phyloP scores from a whole-genome alignment of 345 rosid genomes.

The Ailanthus altissimus region DNA sequence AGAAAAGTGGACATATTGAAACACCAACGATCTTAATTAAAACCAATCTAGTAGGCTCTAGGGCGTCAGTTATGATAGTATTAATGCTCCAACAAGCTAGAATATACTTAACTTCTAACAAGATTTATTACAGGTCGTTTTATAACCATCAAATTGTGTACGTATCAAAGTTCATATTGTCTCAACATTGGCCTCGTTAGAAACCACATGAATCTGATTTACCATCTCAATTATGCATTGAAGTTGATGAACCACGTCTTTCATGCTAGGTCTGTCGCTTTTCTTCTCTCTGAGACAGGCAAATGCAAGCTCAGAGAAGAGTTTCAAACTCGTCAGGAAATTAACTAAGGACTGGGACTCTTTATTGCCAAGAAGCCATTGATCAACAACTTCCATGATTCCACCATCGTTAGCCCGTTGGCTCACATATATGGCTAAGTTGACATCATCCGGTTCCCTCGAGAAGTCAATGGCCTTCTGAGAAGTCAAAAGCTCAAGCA shows the following conservation, averaged over 20 bases:
- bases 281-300: slow-evolving; percentile 52
- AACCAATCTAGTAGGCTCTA: too few species aligned
- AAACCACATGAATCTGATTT: slow-evolving; percentile 18
- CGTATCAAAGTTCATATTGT: slow-evolving; percentile 1
- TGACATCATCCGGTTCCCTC: slow-evolving; percentile 49
- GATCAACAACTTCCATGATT: slow-evolving; percentile 48
- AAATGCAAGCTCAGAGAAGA: slow-evolving; percentile 47
- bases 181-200: slow-evolving; percentile 14
- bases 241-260: slow-evolving; percentile 47
- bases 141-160: too few species aligned
- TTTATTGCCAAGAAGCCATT: slow-evolving; percentile 33
- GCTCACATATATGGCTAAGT: slow-evolving; percentile 45
- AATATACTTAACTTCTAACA: too few species aligned
- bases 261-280: slow-evolving; percentile 55
- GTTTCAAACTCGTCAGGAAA: slow-evolving; percentile 28
- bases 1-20: too few species aligned
- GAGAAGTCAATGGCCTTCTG: slow-evolving; percentile 56
- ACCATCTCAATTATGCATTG: slow-evolving; percentile 36
- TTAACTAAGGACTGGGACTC: slow-evolving; percentile 27
- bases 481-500: slow-evolving; percentile 60
- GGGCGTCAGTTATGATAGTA: too few species aligned
- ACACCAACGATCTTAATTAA: too few species aligned
- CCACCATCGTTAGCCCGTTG: slow-evolving; percentile 37
- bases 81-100: too few species aligned
- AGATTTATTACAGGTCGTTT: too few species aligned